Evolutionary conservation across 129 eudicot species (phyloP).

Genomic region (Artemisia tridentata): DNA sequence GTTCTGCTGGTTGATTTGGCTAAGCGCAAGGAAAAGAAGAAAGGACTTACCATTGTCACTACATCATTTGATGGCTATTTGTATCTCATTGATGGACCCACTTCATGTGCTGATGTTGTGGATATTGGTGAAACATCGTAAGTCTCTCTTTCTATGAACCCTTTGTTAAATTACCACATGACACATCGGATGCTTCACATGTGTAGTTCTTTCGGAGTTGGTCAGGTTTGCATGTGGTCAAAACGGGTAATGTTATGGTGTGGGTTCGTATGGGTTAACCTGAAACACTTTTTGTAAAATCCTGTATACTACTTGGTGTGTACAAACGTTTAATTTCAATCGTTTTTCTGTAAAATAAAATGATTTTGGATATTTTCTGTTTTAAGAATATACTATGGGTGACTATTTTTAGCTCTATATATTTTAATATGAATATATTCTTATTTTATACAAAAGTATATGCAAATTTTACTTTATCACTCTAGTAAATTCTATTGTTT

Average conservation of each 20-base stretch:
- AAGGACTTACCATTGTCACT: slow-evolving; percentile 82
- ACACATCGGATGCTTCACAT: not conserved
- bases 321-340: no score
- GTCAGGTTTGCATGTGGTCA: not conserved
- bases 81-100: slow-evolving; percentile 95
- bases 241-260: not conserved
- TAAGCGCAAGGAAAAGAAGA: slow-evolving; percentile 84
- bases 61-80: slow-evolving; percentile 96
- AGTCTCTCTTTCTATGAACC: slow-evolving; percentile 30
- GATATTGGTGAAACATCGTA: slow-evolving; percentile 99
- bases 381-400: not conserved
- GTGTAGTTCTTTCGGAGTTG: not conserved
- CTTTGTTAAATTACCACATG: not conserved
- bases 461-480: slow-evolving; percentile 16
- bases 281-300: not conserved
- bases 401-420: not conserved
- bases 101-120: slow-evolving; percentile 98
- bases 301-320: no score
- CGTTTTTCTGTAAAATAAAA: not conserved
- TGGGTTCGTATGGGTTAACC: not conserved
- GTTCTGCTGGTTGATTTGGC: slow-evolving; percentile 86
- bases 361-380: not conserved
- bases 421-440: not conserved
- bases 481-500: slow-evolving; percentile 1
- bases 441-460: not conserved